phyloP scores from a whole-genome alignment of 1,284 basidiomycete species.

The Apiotrichum sp. region DNA sequence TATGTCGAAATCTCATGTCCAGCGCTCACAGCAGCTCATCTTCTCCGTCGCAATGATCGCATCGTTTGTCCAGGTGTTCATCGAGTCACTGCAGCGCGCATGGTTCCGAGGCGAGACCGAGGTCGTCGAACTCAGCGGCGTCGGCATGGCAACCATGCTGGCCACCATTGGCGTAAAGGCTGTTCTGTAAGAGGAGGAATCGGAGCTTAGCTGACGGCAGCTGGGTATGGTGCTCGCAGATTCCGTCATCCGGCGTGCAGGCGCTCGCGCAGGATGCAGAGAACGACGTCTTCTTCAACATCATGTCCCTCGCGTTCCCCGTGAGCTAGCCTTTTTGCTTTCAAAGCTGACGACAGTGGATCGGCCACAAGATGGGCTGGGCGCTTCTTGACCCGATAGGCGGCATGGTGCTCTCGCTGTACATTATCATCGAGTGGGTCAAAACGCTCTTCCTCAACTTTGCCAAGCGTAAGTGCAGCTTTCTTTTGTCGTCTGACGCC shows the following conservation, averaged over 20 bases:
- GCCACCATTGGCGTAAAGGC: slow-evolving; percentile 53
- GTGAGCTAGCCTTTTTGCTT: slow-evolving; percentile 32
- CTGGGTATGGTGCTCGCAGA: slow-evolving; percentile 46
- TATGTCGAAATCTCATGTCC: slow-evolving; percentile 15
- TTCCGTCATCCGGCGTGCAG: slow-evolving; percentile 44
- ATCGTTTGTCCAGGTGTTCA: slow-evolving; percentile 50
- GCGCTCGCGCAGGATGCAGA: slow-evolving; percentile 51
- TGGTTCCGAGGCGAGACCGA: slow-evolving; percentile 27
- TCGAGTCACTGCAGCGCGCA: slow-evolving; percentile 49
- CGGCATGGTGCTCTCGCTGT: slow-evolving; percentile 48
- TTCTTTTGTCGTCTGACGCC: not conserved
- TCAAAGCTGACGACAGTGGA: slow-evolving; percentile 27
- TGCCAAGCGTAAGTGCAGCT: slow-evolving; percentile 36
- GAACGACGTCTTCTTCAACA: slow-evolving; percentile 54
- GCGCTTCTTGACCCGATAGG: slow-evolving; percentile 49
- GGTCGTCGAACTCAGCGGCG: slow-evolving; percentile 36
- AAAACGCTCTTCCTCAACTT: slow-evolving; percentile 49
- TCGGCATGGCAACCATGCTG: slow-evolving; percentile 51
- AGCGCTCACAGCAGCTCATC: slow-evolving; percentile 44
- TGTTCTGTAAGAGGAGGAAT: slow-evolving; percentile 41
- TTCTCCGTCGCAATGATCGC: slow-evolving; percentile 57
- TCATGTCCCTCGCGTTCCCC: slow-evolving; percentile 54
- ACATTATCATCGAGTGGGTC: slow-evolving; percentile 49
- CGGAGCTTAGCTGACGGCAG: slow-evolving; percentile 9
- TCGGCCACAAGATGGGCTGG: slow-evolving; percentile 39